Evolutionary conservation across 805 yeast species (phyloP).

Genomic region (Cyberlindnera sargentensis): DNA sequence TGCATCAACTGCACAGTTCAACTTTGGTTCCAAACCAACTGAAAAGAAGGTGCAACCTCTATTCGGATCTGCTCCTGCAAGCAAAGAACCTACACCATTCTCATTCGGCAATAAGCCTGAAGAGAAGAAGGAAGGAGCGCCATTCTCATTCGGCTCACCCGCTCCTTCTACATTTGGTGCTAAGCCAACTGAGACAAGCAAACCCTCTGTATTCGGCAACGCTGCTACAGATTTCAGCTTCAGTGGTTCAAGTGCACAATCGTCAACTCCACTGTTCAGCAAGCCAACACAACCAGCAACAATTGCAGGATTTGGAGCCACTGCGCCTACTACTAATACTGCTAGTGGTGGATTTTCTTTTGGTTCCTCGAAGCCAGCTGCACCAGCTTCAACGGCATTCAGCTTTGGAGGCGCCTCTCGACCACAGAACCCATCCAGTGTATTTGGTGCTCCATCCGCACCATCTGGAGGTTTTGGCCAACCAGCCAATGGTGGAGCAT

Average conservation of each 20-base stretch:
- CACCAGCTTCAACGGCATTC: conserved; percentile 6
- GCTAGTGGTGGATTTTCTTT: background rate
- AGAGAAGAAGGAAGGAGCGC: conserved; percentile 1
- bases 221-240: background rate
- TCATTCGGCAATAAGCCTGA: conserved; percentile 1
- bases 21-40: conserved; percentile 1
- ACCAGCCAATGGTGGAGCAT: conserved; percentile 5
- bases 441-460: conserved; percentile 7
- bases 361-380: conserved; percentile 1
- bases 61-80: background rate
- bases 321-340: background rate
- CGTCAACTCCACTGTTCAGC: background rate
- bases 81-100: conserved; percentile 1
- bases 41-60: background rate
- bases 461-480: conserved; percentile 12
- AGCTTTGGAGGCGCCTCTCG: conserved; percentile 16
- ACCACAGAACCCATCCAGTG: conserved; percentile 13
- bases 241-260: background rate
- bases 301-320: background rate
- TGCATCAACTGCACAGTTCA: background rate
- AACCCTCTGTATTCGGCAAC: conserved; percentile 12
- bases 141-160: conserved; percentile 6
- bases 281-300: background rate
- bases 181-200: conserved; percentile 2
- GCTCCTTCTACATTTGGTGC: background rate